A percentile compares a stretch with the other conserved stretches of the same genome.
Evolutionary conservation across 345 rosid genomes (phyloP).

Genomic region (Acer campestre): DNA sequence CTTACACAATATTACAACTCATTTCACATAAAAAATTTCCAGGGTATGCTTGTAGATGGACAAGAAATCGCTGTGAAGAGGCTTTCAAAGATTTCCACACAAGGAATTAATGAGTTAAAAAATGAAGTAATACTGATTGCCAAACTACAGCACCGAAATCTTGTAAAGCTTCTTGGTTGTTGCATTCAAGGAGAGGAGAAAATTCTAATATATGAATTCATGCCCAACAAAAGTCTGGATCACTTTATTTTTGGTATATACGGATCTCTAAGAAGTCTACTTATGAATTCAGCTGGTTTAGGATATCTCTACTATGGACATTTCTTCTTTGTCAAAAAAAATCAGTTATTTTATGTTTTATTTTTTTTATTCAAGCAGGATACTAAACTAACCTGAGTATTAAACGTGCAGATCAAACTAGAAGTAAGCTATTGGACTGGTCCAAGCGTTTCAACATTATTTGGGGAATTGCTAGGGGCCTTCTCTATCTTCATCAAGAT

Average conservation of each 20-base stretch:
- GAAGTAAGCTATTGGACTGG: conserved; percentile 34
- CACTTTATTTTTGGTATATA: conserved; percentile 30
- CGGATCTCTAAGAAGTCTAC: too few relatives aligned
- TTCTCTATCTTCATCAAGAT: conserved; percentile 50
- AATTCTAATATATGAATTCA: conserved; percentile 38
- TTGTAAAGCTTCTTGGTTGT: conserved; percentile 46
- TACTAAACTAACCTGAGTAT: background rate
- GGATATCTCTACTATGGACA: too few relatives aligned
- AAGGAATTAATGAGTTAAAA: conserved; percentile 49
- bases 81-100: conserved; percentile 44
- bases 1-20: too few relatives aligned
- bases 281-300: too few relatives aligned
- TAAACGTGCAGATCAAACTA: conserved; percentile 26
- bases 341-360: too few relatives aligned
- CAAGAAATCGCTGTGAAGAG: conserved; percentile 58
- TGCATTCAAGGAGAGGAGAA: conserved; percentile 36
- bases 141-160: conserved; percentile 55
- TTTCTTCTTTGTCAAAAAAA: too few relatives aligned
- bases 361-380: background rate
- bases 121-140: conserved; percentile 47
- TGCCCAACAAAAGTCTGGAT: conserved; percentile 40
- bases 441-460: conserved; percentile 35
- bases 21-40: background rate
- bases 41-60: conserved; percentile 46
- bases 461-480: conserved; percentile 45